phyloP scores from a whole-genome alignment of 73 alveolate species.

The Stentor roeselii region DNA sequence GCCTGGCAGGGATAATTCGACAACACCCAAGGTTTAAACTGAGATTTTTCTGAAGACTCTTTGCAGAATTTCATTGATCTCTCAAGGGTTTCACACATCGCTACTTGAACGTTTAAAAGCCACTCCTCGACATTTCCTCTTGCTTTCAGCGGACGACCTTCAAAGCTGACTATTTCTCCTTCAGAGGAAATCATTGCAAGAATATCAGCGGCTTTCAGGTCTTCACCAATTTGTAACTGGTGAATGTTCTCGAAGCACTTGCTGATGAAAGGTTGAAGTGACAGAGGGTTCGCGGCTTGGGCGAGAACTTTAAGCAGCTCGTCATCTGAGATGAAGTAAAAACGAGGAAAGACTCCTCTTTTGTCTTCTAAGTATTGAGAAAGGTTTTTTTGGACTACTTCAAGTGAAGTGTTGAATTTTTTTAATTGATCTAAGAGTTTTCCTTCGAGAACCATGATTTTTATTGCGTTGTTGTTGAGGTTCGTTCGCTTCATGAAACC shows the following conservation, averaged over 20 bases:
- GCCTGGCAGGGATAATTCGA: constrained; percentile 64
- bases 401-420: constrained; percentile 71
- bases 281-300: constrained; percentile 86
- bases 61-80: constrained; percentile 61
- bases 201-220: constrained; percentile 72
- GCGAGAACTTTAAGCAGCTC: constrained; percentile 91
- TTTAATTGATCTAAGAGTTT: constrained; percentile 70
- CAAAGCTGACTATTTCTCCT: constrained; percentile 76
- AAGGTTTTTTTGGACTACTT: constrained; percentile 81
- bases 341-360: constrained; percentile 92
- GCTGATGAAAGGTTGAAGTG: constrained; percentile 84
- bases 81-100: constrained; percentile 73
- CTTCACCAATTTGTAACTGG: constrained; percentile 64
- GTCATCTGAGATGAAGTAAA: constrained; percentile 94
- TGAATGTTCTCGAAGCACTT: constrained; percentile 95
- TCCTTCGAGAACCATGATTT: constrained; percentile 52
- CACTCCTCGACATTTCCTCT: constrained; percentile 81
- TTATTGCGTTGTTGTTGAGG: constrained; percentile 79
- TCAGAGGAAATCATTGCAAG: constrained; percentile 79
- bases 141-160: constrained; percentile 51
- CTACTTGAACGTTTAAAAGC: constrained; percentile 69
- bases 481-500: constrained; percentile 86
- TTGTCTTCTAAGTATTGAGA: constrained; percentile 92
- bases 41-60: constrained; percentile 76
- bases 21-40: constrained; percentile 38